Conservation (phyloP, 345 rosid species). For the Cardiospermum halicacabum region DNA sequence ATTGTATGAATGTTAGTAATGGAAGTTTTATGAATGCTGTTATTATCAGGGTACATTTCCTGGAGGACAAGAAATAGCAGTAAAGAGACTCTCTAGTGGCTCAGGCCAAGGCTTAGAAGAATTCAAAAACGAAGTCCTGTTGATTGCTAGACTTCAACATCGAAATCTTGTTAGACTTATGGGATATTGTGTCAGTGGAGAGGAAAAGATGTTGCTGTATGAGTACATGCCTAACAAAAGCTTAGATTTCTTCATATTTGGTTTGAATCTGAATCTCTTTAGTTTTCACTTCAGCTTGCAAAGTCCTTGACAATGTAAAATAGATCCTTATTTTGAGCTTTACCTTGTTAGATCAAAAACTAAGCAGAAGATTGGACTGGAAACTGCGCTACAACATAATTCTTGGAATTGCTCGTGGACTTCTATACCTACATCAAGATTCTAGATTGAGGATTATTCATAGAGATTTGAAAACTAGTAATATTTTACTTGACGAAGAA, state of each 20-base stretch:
- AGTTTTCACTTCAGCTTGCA: background rate
- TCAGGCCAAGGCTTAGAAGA: constrained; percentile 67
- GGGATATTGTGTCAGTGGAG: constrained; percentile 55
- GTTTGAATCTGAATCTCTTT: constrained; percentile 22
- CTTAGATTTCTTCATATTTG: constrained; percentile 56
- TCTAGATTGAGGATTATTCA: constrained; percentile 69
- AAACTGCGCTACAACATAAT: constrained; percentile 39
- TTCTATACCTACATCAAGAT: constrained; percentile 71
- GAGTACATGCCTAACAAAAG: constrained; percentile 71
- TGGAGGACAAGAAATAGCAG: constrained; percentile 47
- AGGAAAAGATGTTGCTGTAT: constrained; percentile 53
- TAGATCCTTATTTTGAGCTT: background rate
- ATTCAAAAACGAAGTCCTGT: constrained; percentile 54
- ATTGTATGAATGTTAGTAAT: background rate
- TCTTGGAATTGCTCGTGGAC: constrained; percentile 65
- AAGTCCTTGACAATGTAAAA: background rate
- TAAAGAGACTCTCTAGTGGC: constrained; percentile 48
- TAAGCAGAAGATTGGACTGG: constrained; percentile 41
- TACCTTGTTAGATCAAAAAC: constrained; percentile 33
- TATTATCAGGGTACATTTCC: constrained; percentile 40
- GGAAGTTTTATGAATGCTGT: background rate
- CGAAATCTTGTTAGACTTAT: constrained; percentile 64
- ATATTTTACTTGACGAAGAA: constrained; percentile 54
- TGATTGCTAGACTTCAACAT: constrained; percentile 72
- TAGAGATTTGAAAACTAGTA: constrained; percentile 65